Conservation (phyloP, 192 early-diverging fungal species). For the Rhizoclosmatium globosum region DNA sequence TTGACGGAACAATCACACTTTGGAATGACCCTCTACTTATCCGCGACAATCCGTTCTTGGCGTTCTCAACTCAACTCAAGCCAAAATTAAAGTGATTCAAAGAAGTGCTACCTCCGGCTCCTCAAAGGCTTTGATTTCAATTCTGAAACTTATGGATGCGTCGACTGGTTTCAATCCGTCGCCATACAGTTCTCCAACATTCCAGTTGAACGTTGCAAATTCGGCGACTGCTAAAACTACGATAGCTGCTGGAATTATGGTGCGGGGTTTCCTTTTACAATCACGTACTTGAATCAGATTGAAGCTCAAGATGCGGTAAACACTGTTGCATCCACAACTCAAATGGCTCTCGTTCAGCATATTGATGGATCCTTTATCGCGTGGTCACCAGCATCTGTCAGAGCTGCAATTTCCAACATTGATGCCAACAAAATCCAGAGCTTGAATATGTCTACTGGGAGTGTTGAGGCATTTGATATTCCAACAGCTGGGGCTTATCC, state of each 20-base stretch:
- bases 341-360: not conserved
- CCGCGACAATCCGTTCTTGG: not conserved
- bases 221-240: not conserved
- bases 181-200: not conserved
- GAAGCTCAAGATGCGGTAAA: not conserved
- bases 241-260: not conserved
- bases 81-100: not conserved
- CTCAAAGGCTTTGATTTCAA: not conserved
- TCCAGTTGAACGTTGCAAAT: not conserved
- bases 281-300: slow-evolving; percentile 3
- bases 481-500: not conserved
- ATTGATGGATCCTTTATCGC: not conserved
- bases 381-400: not conserved
- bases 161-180: not conserved
- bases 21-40: not conserved
- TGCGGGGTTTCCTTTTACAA: not conserved
- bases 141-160: not conserved
- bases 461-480: not conserved
- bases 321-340: not conserved
- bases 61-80: not conserved
- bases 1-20: not conserved
- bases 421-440: not conserved
- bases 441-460: not conserved
- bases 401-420: not conserved
- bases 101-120: not conserved